phyloP scores from a whole-genome alignment of 768 basidiomycete genomes.

The Calocybe indica region DNA sequence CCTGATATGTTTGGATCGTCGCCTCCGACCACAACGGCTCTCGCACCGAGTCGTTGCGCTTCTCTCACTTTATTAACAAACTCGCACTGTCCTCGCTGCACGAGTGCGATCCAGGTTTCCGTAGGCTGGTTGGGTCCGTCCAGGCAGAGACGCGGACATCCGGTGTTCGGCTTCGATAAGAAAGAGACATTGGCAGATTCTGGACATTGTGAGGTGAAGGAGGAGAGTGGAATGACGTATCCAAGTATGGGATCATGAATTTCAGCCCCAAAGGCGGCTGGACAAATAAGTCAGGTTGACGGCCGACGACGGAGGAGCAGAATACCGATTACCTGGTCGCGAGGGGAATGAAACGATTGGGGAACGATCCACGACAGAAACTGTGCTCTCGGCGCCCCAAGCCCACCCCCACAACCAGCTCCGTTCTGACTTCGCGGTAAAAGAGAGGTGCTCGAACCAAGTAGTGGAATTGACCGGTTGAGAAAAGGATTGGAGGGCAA shows the following conservation, averaged over 20 bases:
- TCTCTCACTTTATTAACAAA: constrained; percentile 86
- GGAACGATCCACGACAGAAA: constrained; percentile 71
- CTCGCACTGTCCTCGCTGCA: constrained; percentile 85
- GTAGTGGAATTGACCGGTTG: constrained; percentile 21
- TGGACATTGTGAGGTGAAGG: constrained; percentile 53
- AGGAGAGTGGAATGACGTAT: constrained; percentile 65
- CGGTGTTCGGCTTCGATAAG: constrained; percentile 36
- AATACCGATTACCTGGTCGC: constrained; percentile 39
- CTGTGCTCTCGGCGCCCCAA: constrained; percentile 63
- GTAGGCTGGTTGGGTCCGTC: constrained; percentile 49
- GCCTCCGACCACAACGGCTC: constrained; percentile 90
- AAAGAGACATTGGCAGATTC: constrained; percentile 15
- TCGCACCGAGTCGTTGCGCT: constrained; percentile 71
- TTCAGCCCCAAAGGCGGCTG: constrained; percentile 72
- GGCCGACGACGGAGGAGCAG: background rate
- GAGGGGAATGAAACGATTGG: constrained; percentile 69
- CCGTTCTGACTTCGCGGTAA: constrained; percentile 43
- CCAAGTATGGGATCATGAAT: constrained; percentile 63
- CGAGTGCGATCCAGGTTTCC: constrained; percentile 86
- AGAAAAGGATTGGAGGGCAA: constrained; percentile 13
- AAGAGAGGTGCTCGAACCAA: constrained; percentile 11
- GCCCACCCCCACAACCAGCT: constrained; percentile 60
- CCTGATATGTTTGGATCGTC: constrained; percentile 59
- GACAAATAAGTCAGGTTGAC: background rate
- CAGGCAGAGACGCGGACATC: constrained; percentile 66